Evolutionary conservation across 495 filamentous ascomycete species (phyloP).

Genomic region (Hypoxylon fuscum): DNA sequence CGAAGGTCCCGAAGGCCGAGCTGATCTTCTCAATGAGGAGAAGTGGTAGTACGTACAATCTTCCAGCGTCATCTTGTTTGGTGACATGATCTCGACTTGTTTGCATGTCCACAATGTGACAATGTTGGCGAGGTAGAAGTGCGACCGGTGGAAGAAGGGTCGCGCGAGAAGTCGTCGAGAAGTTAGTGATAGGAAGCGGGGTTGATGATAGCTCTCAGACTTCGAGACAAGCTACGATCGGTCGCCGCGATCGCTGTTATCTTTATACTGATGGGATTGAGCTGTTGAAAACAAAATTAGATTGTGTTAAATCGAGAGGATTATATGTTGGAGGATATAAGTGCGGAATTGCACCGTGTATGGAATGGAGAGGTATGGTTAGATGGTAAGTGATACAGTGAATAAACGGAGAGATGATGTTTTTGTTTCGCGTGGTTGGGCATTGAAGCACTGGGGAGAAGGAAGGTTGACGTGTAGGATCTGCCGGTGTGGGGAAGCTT

Average conservation of each 20-base stretch:
- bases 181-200: constrained; percentile 18
- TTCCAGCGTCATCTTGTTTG: constrained; percentile 84
- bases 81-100: constrained; percentile 67
- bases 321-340: too few relatives aligned
- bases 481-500: constrained; percentile 32
- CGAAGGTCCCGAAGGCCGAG: too few relatives aligned
- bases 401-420: constrained; percentile 1
- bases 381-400: background rate
- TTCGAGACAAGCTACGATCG: background rate
- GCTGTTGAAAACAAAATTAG: background rate
- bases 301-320: too few relatives aligned
- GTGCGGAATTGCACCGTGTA: background rate
- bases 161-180: constrained; percentile 16
- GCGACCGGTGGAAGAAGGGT: constrained; percentile 16
- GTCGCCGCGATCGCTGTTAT: background rate
- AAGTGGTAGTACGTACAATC: constrained; percentile 72
- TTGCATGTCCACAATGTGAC: constrained; percentile 56
- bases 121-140: constrained; percentile 9
- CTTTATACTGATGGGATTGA: background rate
- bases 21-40: too few relatives aligned
- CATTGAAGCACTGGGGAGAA: background rate
- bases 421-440: constrained; percentile 7
- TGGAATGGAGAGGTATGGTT: background rate
- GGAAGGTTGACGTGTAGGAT: constrained; percentile 27
- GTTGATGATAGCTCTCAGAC: constrained; percentile 1